phyloP scores from a whole-genome alignment of 306 rosid species.

The Prunus mira region DNA sequence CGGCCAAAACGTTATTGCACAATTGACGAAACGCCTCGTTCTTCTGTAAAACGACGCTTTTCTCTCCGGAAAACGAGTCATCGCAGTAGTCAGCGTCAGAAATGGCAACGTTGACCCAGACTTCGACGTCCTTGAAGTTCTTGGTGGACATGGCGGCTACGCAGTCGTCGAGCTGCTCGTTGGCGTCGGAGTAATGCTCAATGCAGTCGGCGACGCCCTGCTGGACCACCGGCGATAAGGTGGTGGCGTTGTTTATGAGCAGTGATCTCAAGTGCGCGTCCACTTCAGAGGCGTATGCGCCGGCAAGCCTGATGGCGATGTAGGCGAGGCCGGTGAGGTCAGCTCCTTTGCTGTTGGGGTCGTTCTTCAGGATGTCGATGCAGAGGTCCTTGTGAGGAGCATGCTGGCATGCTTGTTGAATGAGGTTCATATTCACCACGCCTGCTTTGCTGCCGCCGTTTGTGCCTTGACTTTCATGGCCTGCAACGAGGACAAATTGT shows the following conservation, averaged over 20 bases:
- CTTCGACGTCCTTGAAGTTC: slow-evolving; percentile 14
- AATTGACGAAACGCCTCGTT: slow-evolving; percentile 17
- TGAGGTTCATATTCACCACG: neutral
- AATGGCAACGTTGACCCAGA: slow-evolving; percentile 32
- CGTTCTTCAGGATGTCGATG: slow-evolving; percentile 10
- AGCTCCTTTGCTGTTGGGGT: slow-evolving; percentile 29
- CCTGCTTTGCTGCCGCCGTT: neutral
- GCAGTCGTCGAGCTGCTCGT: slow-evolving; percentile 40
- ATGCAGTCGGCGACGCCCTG: slow-evolving; percentile 34
- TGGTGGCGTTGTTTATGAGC: neutral
- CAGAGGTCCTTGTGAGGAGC: slow-evolving; percentile 23
- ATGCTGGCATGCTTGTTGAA: slow-evolving; percentile 22
- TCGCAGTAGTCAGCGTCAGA: slow-evolving; percentile 24
- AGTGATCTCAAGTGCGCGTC: slow-evolving; percentile 20
- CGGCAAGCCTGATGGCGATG: slow-evolving; percentile 29
- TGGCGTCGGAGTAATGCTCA: slow-evolving; percentile 38
- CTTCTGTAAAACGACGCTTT: neutral
- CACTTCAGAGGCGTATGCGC: slow-evolving; percentile 34
- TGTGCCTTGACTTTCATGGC: neutral
- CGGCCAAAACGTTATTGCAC: slow-evolving; percentile 29
- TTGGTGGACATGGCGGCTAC: slow-evolving; percentile 1
- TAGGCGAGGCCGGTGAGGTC: slow-evolving; percentile 33
- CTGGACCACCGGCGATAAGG: slow-evolving; percentile 3
- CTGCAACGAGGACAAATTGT: slow-evolving; percentile 5
- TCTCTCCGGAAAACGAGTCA: neutral